Evolutionary conservation across 2,329 filamentous ascomycete genomes (phyloP).

Genomic region (Ascochyta koolunga): DNA sequence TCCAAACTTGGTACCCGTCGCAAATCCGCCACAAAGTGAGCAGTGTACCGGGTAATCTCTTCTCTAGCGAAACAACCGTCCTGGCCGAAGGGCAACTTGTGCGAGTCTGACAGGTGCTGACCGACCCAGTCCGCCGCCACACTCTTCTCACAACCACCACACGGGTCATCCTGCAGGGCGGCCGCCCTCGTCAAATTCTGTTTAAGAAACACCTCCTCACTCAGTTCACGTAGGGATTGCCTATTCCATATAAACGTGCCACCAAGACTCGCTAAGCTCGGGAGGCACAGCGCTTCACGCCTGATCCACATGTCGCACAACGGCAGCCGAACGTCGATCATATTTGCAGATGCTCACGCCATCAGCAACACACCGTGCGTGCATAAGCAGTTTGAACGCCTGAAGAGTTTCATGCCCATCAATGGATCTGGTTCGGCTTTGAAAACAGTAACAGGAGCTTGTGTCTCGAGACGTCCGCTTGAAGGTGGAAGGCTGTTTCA

Average conservation of each 20-base stretch:
- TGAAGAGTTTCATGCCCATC: background rate
- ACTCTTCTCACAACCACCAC: background rate
- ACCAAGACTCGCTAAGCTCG: slow-evolving; percentile 11
- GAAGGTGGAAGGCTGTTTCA: background rate
- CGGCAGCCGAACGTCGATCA: slow-evolving; percentile 7
- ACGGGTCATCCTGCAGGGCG: slow-evolving; percentile 11
- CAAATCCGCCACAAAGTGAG: background rate
- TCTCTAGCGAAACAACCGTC: slow-evolving; percentile 13
- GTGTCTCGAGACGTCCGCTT: background rate
- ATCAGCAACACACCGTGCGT: background rate
- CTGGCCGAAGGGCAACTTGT: background rate
- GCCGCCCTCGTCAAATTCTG: background rate
- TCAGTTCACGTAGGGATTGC: slow-evolving; percentile 10
- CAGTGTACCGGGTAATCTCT: slow-evolving; percentile 11
- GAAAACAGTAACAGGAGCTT: background rate
- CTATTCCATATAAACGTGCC: slow-evolving; percentile 1
- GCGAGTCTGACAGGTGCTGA: slow-evolving; percentile 11
- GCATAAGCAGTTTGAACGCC: slow-evolving; percentile 5
- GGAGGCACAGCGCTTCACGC: slow-evolving; percentile 5
- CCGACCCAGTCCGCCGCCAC: background rate
- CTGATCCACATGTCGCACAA: slow-evolving; percentile 2
- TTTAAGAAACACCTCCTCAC: slow-evolving; percentile 2
- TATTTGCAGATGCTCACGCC: slow-evolving; percentile 2
- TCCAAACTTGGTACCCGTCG: background rate
- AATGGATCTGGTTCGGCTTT: background rate